A percentile compares a stretch with the other conserved stretches of the same genome.
Conservation (phyloP, 257 asterid genomes). For the Solanum bulbocastanum region DNA sequence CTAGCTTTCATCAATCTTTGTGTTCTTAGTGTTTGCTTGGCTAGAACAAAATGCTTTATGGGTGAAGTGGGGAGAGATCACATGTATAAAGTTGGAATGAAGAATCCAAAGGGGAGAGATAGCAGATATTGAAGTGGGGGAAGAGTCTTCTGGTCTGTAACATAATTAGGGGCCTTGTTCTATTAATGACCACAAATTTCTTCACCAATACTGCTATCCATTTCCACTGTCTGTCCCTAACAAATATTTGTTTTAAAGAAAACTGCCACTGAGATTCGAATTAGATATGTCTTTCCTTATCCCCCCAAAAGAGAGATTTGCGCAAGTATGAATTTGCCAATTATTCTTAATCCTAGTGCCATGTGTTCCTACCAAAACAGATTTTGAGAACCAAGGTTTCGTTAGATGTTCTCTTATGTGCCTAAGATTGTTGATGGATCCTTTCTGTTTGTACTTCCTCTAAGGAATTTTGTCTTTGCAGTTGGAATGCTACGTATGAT, state of each 20-base stretch:
- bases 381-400: background rate
- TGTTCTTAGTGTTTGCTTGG: background rate
- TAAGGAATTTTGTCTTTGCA: constrained; percentile 41
- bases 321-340: background rate
- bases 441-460: background rate
- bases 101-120: background rate
- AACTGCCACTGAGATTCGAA: background rate
- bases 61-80: background rate
- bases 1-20: background rate
- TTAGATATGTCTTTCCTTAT: background rate
- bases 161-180: background rate
- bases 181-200: background rate
- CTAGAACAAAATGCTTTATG: background rate
- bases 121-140: background rate
- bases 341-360: background rate
- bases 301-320: background rate
- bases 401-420: background rate
- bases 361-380: background rate
- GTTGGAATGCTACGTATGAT: constrained; percentile 80
- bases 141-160: background rate
- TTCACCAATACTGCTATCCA: background rate
- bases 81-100: background rate
- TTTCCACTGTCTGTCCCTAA: background rate
- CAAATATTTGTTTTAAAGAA: background rate
- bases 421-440: background rate